Base-by-base conservation (phyloP, 2,329 filamentous ascomycete genomes). In the Tympanopsis confertula region DNA sequence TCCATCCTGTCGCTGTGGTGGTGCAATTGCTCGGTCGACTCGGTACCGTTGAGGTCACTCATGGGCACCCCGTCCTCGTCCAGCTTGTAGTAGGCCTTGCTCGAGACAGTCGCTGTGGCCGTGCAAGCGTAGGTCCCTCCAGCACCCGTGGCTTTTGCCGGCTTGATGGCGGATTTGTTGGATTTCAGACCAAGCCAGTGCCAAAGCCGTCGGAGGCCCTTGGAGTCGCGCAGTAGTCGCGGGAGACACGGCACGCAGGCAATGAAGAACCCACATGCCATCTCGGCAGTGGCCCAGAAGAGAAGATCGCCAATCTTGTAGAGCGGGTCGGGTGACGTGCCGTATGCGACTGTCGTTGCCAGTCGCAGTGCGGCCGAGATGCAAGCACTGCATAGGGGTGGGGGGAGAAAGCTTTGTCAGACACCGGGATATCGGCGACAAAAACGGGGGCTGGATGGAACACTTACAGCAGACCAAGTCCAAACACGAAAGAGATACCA, bases 181-280 rank as follows among this genome's bases (percentile, higher is more conserved):
- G 22, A 7, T n/a, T 26, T n/a, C 7, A 26, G 22, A n/a, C n/a
- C 22, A 26, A 26, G 22, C 7, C 22, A 10, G n/a, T 7, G 22
- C 22, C 22, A n/a, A 26, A n/a, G 22, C 22, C 22, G 22, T 7
- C 22, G n/a, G 22, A 26, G 22, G 22, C 22, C 22, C 22, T 10
- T 26, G 22, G 22, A 26, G 22, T 26, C 22, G 7, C 22, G 7
- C 7, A 62, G 41, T 18, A 63, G 49, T 42, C 59, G 63, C 3
- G 61, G 58, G 1, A 61, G 42, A 28, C 54, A 58, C 4, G 61
- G 60, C 24, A 62, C 43, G 36, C 57, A 53, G 28, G 58, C 41
- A 36, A 65, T 57, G 43, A 66, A 58, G 47, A 67, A 66, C 5
- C 58, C 63, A 37, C 59, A 63, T 2, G 62, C 61, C 55, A 63